A percentile compares a stretch with the other conserved stretches of the same genome.
These are phyloP conservation scores for Penicillium arizonense DNA, from an alignment of 495 filamentous ascomycete genomes.

Conservation along the genomic window DNA sequence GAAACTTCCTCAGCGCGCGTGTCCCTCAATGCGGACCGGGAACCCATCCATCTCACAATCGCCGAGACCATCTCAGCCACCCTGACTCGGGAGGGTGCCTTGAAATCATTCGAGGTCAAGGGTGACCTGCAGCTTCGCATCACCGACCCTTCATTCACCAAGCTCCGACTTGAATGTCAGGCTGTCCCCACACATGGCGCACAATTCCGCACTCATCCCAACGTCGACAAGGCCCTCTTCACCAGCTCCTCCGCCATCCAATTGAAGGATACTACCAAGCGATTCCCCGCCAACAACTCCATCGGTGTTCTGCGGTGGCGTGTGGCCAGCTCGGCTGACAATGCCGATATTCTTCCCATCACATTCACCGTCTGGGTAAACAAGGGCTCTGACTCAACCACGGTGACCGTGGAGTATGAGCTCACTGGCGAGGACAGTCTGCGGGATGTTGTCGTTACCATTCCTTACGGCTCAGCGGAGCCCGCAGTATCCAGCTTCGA, in stretches of 20 bases:
- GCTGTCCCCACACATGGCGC: constrained; percentile 73
- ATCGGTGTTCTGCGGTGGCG: constrained; percentile 91
- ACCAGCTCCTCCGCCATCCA: constrained; percentile 76
- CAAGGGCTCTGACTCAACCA: constrained; percentile 75
- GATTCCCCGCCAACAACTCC: constrained; percentile 87
- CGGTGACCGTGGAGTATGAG: constrained; percentile 91
- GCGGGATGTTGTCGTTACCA: constrained; percentile 80
- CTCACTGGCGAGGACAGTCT: constrained; percentile 72
- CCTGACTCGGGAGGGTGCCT: constrained; percentile 77
- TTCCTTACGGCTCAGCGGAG: constrained; percentile 80
- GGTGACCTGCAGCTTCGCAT: constrained; percentile 89
- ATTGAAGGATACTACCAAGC: constrained; percentile 75
- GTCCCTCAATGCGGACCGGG: constrained; percentile 67
- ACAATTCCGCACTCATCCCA: constrained; percentile 90
- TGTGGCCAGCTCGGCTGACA: constrained; percentile 69
- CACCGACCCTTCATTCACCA: constrained; percentile 80
- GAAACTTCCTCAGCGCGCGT: constrained; percentile 56
- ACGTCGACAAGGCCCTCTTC: constrained; percentile 86
- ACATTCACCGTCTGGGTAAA: constrained; percentile 96
- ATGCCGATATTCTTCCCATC: constrained; percentile 73
- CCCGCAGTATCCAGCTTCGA: constrained; percentile 90
- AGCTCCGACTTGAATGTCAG: constrained; percentile 77
- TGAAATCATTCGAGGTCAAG: constrained; percentile 82
- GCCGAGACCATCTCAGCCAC: constrained; percentile 85
- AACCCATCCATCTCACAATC: constrained; percentile 81